These are phyloP conservation scores for Pythium aquatile DNA, from an alignment of 352 stramenopile species.

Conservation along the genomic window DNA sequence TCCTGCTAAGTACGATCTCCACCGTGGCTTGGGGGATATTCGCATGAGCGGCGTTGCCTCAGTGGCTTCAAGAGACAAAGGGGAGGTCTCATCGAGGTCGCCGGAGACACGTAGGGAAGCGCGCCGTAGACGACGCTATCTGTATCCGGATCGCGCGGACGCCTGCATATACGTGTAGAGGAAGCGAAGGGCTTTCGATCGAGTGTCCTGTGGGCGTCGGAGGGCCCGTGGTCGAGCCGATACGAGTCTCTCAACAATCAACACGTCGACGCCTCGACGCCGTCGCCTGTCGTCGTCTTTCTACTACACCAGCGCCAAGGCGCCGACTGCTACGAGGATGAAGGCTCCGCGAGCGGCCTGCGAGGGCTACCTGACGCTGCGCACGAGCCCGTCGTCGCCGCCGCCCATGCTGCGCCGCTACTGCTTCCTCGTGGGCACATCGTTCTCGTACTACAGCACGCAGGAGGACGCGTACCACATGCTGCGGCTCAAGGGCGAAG, in stretches of 20 bases:
- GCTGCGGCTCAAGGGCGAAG: conserved; percentile 82
- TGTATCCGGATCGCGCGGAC: neutral
- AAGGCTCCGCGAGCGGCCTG: conserved; percentile 80
- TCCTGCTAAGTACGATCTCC: conserved; percentile 24
- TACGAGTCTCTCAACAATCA: neutral
- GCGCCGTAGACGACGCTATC: neutral
- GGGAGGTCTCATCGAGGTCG: neutral
- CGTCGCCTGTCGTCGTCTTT: conserved; percentile 9
- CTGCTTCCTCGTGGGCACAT: conserved; percentile 86
- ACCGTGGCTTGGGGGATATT: conserved; percentile 3
- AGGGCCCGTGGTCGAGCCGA: conserved; percentile 1
- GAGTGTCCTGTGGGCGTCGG: conserved; percentile 1
- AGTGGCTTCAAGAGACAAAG: conserved; percentile 24
- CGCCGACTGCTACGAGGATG: conserved; percentile 35
- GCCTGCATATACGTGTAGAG: neutral
- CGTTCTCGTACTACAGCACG: conserved; percentile 89
- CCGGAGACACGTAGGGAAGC: neutral
- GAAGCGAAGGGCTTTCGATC: conserved; percentile 7
- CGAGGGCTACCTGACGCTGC: conserved; percentile 85
- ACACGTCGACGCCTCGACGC: conserved; percentile 9
- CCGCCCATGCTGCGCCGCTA: conserved; percentile 86
- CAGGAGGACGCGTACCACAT: conserved; percentile 90
- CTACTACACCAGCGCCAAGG: neutral
- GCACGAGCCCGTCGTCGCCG: conserved; percentile 82
- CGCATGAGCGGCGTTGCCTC: conserved; percentile 8